Evolutionary conservation across 176 grass and related monocot genomes (phyloP).

Genomic region (Eremochloa ophiuroides): DNA sequence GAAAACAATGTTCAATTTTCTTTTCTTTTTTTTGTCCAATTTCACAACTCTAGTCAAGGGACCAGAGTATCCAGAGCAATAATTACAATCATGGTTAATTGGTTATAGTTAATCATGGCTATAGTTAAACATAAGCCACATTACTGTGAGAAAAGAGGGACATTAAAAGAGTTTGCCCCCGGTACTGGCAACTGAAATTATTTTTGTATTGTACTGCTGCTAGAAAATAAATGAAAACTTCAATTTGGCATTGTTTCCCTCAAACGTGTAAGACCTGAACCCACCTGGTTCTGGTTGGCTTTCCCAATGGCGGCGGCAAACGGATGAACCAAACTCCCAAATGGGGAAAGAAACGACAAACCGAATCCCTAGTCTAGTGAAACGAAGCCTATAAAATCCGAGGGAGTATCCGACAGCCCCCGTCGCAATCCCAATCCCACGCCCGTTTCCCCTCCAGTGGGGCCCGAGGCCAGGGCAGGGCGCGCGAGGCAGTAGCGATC

Average conservation of each 20-base stretch:
- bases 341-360: conserved; percentile 38
- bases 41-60: neutral
- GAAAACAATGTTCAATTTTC: neutral
- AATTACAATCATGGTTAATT: neutral
- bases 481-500: conserved; percentile 9
- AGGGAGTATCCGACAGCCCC: neutral
- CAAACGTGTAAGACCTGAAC: neutral
- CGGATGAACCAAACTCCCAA: neutral
- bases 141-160: neutral
- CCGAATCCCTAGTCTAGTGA: conserved; percentile 20
- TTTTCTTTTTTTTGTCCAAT: neutral
- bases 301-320: neutral
- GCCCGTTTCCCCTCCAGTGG: conserved; percentile 13
- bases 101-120: neutral
- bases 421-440: neutral
- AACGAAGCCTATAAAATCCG: conserved; percentile 17
- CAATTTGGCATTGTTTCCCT: neutral
- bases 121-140: neutral
- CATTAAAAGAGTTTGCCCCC: conserved; percentile 4
- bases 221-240: conserved; percentile 7
- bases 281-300: neutral
- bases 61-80: neutral
- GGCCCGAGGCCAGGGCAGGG: neutral
- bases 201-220: neutral
- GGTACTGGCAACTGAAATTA: neutral